These are phyloP conservation scores for Collybia sp. DNA, from an alignment of 768 basidiomycete species.

Conservation along the genomic window DNA sequence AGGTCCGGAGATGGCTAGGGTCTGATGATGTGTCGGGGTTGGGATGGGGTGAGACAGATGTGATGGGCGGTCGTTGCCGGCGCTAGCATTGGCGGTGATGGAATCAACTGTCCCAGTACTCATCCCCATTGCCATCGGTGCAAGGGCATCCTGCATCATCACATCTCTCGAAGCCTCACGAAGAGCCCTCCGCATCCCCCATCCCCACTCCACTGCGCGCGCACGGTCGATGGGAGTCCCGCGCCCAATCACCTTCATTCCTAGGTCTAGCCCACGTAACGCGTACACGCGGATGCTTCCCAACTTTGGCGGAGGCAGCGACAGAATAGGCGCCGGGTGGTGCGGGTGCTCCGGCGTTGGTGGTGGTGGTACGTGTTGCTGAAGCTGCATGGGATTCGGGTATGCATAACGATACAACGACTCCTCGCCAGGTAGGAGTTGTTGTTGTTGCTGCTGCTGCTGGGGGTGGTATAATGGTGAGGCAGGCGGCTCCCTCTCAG, in stretches of 20 bases:
- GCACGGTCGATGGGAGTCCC: slow-evolving; percentile 29
- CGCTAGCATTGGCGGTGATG: not conserved
- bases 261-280: slow-evolving; percentile 21
- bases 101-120: slow-evolving; percentile 3
- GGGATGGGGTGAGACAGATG: no score
- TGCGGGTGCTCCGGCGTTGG: slow-evolving; percentile 2
- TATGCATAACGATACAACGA: not conserved
- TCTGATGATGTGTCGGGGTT: no score
- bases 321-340: slow-evolving; percentile 18
- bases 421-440: not conserved
- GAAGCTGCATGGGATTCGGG: not conserved
- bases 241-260: slow-evolving; percentile 21
- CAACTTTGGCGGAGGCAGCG: slow-evolving; percentile 29
- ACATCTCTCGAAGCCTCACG: not conserved
- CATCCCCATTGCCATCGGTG: slow-evolving; percentile 1
- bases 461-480: not conserved
- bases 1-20: not conserved
- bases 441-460: not conserved
- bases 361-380: slow-evolving; percentile 4
- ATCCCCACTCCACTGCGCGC: slow-evolving; percentile 22
- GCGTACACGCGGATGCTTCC: slow-evolving; percentile 22
- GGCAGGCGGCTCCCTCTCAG: not conserved
- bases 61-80: not conserved
- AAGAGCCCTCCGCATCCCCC: slow-evolving; percentile 7
- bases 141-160: not conserved